Evolutionary conservation across 148 eudicot genomes (phyloP), one percentile per base, ranked within the genome.

Genomic region (Amaranthus hypochondriacus): DNA sequence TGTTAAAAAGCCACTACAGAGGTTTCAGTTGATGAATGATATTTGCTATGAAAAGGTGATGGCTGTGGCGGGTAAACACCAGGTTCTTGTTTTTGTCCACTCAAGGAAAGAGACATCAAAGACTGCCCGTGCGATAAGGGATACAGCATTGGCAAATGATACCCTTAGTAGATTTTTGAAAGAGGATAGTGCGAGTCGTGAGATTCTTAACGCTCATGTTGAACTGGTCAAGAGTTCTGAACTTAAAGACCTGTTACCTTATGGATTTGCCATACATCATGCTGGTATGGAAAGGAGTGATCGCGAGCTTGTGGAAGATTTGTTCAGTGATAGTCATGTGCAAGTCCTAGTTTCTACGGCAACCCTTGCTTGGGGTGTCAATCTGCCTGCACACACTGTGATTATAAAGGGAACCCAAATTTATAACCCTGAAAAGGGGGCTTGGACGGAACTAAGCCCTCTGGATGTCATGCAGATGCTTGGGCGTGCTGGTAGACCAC

Each of bases 401-500:
- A 90, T 90, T 76, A 90, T 90, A 46, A 90, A 90, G 79, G 95
- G 95, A 54, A 90, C 95, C 73, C 92, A 90, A 79, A 84, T 90
- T 39, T 90, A 90, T 75, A 86, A 90, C 82, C 92, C 92, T 15
- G 95, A 90, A 60, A 90, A 88, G 70, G 92, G 95, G 56, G 90
- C 90, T 60, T 90, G 95, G 95, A 90, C 95, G 43, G 95, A 90
- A 74, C 74, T 90, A 66, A 88, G 95, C 76, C 90, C 95, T 66
- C 80, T 90, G 70, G 95, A 88, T 83, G 95, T 90, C 47, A 90
- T 88, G 90, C 95, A 90, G 81, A 90, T 90, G 95, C 79, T 90
- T 80, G 92, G 95, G 75, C 88, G 95, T 78, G 95, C 95, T 73
- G 95, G 95, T 71, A 84, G 95, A 76, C 95, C 95, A 5, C 95